Evolutionary conservation across 1,284 basidiomycete species (phyloP).

Genomic region (Naganishia liquefaciens): DNA sequence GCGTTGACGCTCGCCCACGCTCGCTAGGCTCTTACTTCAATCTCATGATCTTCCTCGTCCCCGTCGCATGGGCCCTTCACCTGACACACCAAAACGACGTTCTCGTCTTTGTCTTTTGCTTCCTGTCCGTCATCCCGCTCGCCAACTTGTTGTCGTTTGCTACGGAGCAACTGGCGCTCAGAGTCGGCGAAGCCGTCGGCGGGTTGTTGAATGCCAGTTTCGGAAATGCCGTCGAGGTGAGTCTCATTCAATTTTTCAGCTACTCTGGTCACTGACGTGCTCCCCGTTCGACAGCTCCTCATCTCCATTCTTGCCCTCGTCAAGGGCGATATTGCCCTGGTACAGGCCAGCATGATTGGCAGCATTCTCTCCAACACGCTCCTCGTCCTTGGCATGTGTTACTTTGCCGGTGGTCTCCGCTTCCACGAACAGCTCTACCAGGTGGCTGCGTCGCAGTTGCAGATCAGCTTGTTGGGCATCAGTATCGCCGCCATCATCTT

Average conservation of each 20-base stretch:
- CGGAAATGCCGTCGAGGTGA: slow-evolving; percentile 51
- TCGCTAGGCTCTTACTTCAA: slow-evolving; percentile 31
- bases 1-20: background rate
- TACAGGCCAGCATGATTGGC: slow-evolving; percentile 70
- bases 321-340: slow-evolving; percentile 77
- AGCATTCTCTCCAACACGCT: slow-evolving; percentile 67
- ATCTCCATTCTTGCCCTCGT: slow-evolving; percentile 73
- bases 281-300: slow-evolving; percentile 41
- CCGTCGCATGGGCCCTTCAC: slow-evolving; percentile 69
- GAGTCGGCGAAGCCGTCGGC: slow-evolving; percentile 56
- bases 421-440: slow-evolving; percentile 67
- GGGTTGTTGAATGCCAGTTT: slow-evolving; percentile 57
- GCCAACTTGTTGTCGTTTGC: slow-evolving; percentile 57
- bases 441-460: slow-evolving; percentile 72
- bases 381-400: slow-evolving; percentile 76
- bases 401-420: slow-evolving; percentile 59
- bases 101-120: slow-evolving; percentile 71
- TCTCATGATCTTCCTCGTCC: slow-evolving; percentile 57
- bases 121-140: slow-evolving; percentile 57
- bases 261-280: background rate
- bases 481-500: slow-evolving; percentile 24
- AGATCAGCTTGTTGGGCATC: slow-evolving; percentile 74
- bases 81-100: slow-evolving; percentile 61
- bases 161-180: slow-evolving; percentile 57
- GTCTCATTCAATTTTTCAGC: background rate